phyloP scores from a whole-genome alignment of 257 asterid genomes.

The Coffea canephora region DNA sequence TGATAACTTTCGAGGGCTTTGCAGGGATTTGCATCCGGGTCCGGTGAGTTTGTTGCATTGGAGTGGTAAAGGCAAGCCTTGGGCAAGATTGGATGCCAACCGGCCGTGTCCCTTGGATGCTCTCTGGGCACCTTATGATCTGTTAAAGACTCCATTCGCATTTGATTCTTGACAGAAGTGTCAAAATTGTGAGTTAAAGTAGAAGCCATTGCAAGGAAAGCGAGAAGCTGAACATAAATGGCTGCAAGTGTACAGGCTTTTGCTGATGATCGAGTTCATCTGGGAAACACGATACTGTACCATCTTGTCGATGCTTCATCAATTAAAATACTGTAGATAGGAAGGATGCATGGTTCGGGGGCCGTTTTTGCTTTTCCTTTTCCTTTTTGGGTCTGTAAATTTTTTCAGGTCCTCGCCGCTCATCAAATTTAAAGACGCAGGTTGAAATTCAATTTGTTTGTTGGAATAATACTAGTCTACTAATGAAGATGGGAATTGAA shows the following conservation, averaged over 20 bases:
- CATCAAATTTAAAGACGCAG: constrained; percentile 12
- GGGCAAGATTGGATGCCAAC: constrained; percentile 85
- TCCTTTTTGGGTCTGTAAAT: constrained; percentile 23
- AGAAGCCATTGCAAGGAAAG: not conserved
- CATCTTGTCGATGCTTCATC: constrained; percentile 15
- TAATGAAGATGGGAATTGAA: not conserved
- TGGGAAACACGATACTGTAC: not conserved
- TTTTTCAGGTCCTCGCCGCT: constrained; percentile 13
- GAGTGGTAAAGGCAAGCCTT: constrained; percentile 99
- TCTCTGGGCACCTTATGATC: constrained; percentile 96
- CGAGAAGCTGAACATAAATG: not conserved
- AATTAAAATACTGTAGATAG: constrained; percentile 1
- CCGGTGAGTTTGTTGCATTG: constrained; percentile 88
- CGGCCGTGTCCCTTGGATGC: constrained; percentile 92
- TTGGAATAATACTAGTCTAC: not conserved
- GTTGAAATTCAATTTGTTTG: constrained; percentile 18
- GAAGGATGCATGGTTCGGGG: not conserved
- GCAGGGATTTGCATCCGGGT: constrained; percentile 90
- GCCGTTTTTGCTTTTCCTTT: not conserved
- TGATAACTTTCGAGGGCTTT: constrained; percentile 81
- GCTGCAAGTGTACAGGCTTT: constrained; percentile 19
- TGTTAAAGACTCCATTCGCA: constrained; percentile 65
- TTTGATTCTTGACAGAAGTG: constrained; percentile 59
- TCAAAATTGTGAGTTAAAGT: not conserved
- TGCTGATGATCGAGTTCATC: constrained; percentile 6